Percentiles rank a stretch among this genome's conserved stretches.
phyloP scores from a whole-genome alignment of 306 rosid genomes.

The Inga oerstediana region DNA sequence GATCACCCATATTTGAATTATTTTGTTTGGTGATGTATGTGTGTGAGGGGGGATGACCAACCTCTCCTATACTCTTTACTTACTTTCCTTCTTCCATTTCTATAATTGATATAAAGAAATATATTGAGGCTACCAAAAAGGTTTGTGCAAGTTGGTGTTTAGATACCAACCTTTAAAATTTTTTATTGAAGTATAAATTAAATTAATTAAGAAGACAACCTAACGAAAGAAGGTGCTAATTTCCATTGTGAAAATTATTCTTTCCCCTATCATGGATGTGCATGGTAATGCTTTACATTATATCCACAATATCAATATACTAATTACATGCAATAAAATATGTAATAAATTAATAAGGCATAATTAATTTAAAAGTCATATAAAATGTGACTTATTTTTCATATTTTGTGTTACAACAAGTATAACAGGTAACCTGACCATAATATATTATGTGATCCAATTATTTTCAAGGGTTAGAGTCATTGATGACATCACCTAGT shows the following conservation, averaged over 20 bases:
- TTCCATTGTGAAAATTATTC: background rate
- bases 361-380: background rate
- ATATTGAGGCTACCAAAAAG: background rate
- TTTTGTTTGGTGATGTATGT: conserved; percentile 26
- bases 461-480: too few species aligned
- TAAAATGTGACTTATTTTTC: background rate
- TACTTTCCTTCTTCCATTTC: background rate
- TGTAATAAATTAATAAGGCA: background rate
- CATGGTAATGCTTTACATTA: background rate
- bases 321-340: background rate
- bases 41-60: conserved; percentile 43
- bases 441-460: too few species aligned
- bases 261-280: background rate
- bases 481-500: too few species aligned
- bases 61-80: conserved; percentile 23
- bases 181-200: background rate
- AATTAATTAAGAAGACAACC: background rate
- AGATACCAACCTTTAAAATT: background rate
- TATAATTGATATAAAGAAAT: background rate
- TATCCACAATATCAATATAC: background rate
- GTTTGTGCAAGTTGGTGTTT: background rate
- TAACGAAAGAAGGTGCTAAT: background rate
- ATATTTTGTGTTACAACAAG: too few species aligned
- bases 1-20: conserved; percentile 10
- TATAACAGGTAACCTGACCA: too few species aligned